Evolutionary conservation across 768 basidiomycete species (phyloP).

Genomic region (Lentinus brumalis): DNA sequence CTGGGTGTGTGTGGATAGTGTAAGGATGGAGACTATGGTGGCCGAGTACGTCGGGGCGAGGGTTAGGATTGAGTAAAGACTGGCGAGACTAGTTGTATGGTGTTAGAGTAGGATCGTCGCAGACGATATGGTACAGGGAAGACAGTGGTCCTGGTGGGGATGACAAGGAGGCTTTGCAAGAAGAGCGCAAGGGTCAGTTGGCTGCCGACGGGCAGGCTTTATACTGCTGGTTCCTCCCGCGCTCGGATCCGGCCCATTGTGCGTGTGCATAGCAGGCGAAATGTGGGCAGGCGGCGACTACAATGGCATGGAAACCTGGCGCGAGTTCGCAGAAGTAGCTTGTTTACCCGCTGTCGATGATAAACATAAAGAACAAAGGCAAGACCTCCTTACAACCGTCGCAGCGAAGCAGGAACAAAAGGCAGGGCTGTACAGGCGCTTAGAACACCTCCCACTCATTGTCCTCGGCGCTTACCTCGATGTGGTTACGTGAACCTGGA

Average conservation of each 20-base stretch:
- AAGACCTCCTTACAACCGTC: neutral
- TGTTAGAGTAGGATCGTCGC: constrained; percentile 11
- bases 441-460: neutral
- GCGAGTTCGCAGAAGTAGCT: neutral
- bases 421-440: neutral
- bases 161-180: neutral
- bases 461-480: neutral
- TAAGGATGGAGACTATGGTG: neutral
- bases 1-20: neutral
- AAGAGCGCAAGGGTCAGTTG: neutral
- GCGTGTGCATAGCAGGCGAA: neutral
- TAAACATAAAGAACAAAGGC: constrained; percentile 13
- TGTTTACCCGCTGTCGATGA: neutral
- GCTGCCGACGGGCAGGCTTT: neutral
- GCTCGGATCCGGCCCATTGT: neutral
- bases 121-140: constrained; percentile 7
- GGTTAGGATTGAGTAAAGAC: neutral
- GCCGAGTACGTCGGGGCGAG: neutral
- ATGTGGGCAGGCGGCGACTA: neutral
- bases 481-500: too few species aligned
- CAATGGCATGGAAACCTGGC: neutral
- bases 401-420: constrained; percentile 2
- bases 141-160: neutral
- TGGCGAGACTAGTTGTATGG: neutral
- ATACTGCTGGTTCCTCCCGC: neutral